These are phyloP conservation scores for Posidonia australis DNA, from an alignment of 106 monocot genomes.

Conservation along the genomic window DNA sequence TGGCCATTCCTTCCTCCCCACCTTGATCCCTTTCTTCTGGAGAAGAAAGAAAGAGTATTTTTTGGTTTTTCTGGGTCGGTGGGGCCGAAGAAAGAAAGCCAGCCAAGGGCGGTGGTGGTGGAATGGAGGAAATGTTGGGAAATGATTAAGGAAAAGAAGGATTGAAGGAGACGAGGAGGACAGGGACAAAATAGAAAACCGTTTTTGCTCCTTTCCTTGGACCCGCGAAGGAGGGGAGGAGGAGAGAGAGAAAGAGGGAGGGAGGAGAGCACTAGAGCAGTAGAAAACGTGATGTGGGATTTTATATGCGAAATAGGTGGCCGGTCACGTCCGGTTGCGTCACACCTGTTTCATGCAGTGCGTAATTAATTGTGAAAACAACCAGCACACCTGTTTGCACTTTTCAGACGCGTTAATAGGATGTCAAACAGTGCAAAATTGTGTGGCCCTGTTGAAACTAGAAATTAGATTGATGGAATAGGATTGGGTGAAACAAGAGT, in stretches of 20 bases:
- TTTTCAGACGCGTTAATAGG: too few relatives aligned
- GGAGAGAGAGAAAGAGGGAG: background rate
- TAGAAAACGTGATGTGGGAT: background rate
- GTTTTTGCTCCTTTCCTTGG: background rate
- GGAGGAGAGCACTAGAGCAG: background rate
- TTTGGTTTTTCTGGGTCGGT: background rate
- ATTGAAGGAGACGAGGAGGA: background rate
- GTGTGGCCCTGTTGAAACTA: too few relatives aligned
- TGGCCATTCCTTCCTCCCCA: background rate
- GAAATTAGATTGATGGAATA: too few relatives aligned
- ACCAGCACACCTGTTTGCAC: too few relatives aligned
- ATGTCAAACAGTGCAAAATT: too few relatives aligned
- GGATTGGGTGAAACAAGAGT: too few relatives aligned
- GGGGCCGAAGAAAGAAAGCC: background rate
- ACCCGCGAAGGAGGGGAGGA: conserved; percentile 8
- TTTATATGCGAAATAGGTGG: background rate
- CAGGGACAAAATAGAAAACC: background rate
- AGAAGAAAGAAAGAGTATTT: too few relatives aligned
- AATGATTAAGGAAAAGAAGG: background rate
- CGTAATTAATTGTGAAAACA: too few relatives aligned
- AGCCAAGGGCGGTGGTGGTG: background rate
- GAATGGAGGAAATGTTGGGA: background rate
- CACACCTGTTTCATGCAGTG: background rate
- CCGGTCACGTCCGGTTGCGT: background rate
- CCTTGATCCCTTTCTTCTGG: background rate